phyloP scores from a whole-genome alignment of 257 asterid species.

The Ballota nigra region DNA sequence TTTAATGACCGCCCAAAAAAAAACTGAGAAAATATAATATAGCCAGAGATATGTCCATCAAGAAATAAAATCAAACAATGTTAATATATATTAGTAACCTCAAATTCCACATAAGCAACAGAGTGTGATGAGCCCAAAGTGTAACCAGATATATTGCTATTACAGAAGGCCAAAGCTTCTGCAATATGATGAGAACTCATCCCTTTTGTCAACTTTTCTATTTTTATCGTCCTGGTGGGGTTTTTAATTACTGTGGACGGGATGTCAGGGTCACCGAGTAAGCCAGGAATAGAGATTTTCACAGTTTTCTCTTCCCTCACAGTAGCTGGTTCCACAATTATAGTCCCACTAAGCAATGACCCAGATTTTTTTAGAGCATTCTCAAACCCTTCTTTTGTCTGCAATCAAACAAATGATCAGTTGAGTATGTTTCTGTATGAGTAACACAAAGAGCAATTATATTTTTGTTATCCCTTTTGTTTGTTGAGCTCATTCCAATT shows the following conservation, averaged over 20 bases:
- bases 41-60: constrained; percentile 13
- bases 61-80: background rate
- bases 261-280: constrained; percentile 39
- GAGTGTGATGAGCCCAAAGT: constrained; percentile 41
- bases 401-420: constrained; percentile 28
- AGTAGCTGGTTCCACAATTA: constrained; percentile 41
- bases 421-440: background rate
- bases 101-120: constrained; percentile 64
- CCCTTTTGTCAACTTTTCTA: constrained; percentile 31
- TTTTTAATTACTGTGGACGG: constrained; percentile 56
- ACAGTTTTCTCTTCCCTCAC: constrained; percentile 17
- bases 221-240: constrained; percentile 58
- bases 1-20: background rate
- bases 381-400: constrained; percentile 42
- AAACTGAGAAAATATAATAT: background rate
- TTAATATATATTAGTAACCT: constrained; percentile 35
- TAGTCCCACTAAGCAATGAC: background rate
- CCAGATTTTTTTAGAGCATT: constrained; percentile 36
- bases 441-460: background rate
- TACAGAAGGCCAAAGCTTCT: constrained; percentile 47
- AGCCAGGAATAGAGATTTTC: constrained; percentile 37
- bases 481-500: background rate
- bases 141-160: constrained; percentile 45
- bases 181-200: constrained; percentile 40
- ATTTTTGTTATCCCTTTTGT: background rate